Evolutionary conservation across 176 grass and related monocot genomes (phyloP).

Genomic region (Poa pratensis): DNA sequence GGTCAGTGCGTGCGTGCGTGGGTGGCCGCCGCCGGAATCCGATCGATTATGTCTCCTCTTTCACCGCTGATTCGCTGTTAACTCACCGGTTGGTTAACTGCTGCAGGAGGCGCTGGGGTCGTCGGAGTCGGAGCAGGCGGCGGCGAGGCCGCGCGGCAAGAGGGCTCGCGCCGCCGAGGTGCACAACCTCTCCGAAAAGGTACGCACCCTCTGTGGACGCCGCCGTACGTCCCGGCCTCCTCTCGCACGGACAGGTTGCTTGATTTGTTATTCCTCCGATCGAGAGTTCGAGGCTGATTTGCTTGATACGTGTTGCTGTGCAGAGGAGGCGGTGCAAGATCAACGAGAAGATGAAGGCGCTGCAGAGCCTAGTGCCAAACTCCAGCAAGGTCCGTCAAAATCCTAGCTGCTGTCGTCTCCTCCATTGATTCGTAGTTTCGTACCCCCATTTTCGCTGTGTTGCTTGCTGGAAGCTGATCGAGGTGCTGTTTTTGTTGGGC

Average conservation of each 20-base stretch:
- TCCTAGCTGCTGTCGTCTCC: too few relatives aligned
- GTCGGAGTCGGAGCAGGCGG: slow-evolving; percentile 63
- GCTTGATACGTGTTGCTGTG: background rate
- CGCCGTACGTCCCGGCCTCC: too few relatives aligned
- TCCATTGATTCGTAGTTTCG: background rate
- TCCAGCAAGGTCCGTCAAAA: slow-evolving; percentile 70
- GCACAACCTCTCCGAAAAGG: slow-evolving; percentile 98
- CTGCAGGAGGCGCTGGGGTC: slow-evolving; percentile 65
- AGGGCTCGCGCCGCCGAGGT: slow-evolving; percentile 90
- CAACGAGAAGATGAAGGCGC: slow-evolving; percentile 97
- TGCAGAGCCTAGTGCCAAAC: slow-evolving; percentile 90
- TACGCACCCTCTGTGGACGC: background rate
- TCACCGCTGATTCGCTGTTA: background rate
- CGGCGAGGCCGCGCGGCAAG: slow-evolving; percentile 61
- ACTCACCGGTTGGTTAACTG: background rate
- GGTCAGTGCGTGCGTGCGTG: slow-evolving; percentile 14
- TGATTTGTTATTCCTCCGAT: too few relatives aligned
- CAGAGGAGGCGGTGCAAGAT: slow-evolving; percentile 90
- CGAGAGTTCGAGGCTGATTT: background rate
- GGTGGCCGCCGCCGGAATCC: background rate
- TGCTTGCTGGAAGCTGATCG: background rate
- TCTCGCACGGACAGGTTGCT: background rate
- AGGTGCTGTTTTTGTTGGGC: background rate
- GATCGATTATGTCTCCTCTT: background rate
- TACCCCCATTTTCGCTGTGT: background rate